Percentiles rank a stretch among this genome's conserved stretches.
Conservation (phyloP, 371 early-diverging fungal species). For the Syncephalastrum sp. region DNA sequence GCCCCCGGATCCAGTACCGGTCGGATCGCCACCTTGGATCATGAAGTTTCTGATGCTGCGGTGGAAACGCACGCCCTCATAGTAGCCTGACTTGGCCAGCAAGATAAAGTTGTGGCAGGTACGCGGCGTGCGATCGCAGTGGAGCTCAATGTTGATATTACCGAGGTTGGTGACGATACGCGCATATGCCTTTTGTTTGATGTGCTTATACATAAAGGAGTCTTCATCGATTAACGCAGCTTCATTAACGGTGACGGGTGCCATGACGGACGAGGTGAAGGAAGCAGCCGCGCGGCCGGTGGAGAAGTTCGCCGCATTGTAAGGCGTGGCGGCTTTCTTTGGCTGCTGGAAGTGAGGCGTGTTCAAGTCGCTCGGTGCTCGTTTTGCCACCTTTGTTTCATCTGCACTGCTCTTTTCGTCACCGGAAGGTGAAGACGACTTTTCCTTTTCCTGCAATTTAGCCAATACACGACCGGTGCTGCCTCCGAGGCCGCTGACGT, state of each 20-base stretch:
- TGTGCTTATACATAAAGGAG: conserved; percentile 82
- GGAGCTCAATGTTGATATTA: conserved; percentile 83
- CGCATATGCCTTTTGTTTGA: conserved; percentile 77
- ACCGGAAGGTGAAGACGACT: no score
- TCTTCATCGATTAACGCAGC: conserved; percentile 73
- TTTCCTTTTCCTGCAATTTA: conserved; percentile 43
- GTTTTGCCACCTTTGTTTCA: conserved; percentile 14
- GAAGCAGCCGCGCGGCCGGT: conserved; percentile 80
- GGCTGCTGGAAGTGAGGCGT: conserved; percentile 38
- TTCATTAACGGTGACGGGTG: conserved; percentile 71
- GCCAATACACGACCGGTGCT: conserved; percentile 61
- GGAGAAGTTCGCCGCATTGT: conserved; percentile 83
- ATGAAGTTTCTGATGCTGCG: conserved; percentile 90
- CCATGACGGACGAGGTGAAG: conserved; percentile 85
- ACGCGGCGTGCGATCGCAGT: conserved; percentile 78
- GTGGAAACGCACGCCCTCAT: conserved; percentile 81
- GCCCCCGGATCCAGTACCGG: conserved; percentile 90
- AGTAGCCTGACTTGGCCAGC: conserved; percentile 83
- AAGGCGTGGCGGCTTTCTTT: conserved; percentile 49
- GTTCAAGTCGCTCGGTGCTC: conserved; percentile 12
- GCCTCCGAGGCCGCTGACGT: conserved; percentile 55
- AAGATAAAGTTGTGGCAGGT: conserved; percentile 92
- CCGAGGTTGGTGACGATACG: conserved; percentile 82
- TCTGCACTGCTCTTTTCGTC: conserved; percentile 26
- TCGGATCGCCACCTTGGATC: conserved; percentile 96